Evolutionary conservation across 2,329 filamentous ascomycete genomes (phyloP).

Genomic region (Curvularia hawaiiensis): DNA sequence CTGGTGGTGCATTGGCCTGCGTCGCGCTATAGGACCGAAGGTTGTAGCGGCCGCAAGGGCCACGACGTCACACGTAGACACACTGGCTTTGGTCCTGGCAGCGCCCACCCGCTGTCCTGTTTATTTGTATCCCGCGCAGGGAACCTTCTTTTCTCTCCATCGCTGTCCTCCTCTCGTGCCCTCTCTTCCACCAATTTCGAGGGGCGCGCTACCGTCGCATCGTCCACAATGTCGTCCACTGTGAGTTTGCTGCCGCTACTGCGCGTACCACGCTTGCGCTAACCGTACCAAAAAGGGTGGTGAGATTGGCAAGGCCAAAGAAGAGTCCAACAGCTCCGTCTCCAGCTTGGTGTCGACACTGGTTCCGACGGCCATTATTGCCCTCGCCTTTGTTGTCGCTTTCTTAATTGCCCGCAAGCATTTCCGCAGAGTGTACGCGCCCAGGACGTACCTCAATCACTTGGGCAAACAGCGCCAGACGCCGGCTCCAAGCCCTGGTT

Average conservation of each 20-base stretch:
- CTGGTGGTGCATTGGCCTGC: slow-evolving; percentile 9
- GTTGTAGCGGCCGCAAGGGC: slow-evolving; percentile 20
- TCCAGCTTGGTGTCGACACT: slow-evolving; percentile 47
- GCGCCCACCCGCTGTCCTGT: slow-evolving; percentile 22
- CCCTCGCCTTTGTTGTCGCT: slow-evolving; percentile 35
- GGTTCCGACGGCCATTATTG: slow-evolving; percentile 37
- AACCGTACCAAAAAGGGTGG: slow-evolving; percentile 23
- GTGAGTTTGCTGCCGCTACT: slow-evolving; percentile 14
- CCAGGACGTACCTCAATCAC: slow-evolving; percentile 54
- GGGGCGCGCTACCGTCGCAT: slow-evolving; percentile 13
- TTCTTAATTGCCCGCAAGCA: slow-evolving; percentile 52
- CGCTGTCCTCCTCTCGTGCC: slow-evolving; percentile 12
- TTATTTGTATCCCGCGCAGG: slow-evolving; percentile 23
- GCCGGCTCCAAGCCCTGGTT: slow-evolving; percentile 51
- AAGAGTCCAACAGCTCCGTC: slow-evolving; percentile 53
- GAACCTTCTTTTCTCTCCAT: slow-evolving; percentile 9
- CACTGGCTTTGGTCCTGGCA: slow-evolving; percentile 18
- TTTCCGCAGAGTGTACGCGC: slow-evolving; percentile 53
- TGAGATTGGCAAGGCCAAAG: slow-evolving; percentile 28
- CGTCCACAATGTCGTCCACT: slow-evolving; percentile 31
- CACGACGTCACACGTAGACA: slow-evolving; percentile 23
- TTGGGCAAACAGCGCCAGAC: slow-evolving; percentile 52
- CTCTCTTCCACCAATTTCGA: slow-evolving; percentile 7
- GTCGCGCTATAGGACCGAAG: slow-evolving; percentile 19
- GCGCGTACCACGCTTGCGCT: slow-evolving; percentile 1